Conservation (phyloP, 2,329 filamentous ascomycete species). For the Penicillium occitanis region DNA sequence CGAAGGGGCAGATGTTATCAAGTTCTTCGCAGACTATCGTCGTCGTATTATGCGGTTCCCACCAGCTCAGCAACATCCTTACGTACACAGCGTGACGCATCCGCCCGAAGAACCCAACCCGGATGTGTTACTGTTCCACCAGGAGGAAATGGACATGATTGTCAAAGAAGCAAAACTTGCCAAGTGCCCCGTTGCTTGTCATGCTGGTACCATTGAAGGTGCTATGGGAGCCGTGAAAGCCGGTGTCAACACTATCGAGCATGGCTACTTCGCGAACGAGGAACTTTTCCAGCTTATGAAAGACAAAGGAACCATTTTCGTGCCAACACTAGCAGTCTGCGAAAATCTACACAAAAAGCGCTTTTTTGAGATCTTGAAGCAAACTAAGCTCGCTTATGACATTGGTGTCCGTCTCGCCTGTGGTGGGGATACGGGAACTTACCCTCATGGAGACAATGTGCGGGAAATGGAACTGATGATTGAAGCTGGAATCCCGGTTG, state of each 20-base stretch:
- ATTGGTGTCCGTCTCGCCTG: background rate
- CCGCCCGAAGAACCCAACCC: constrained; percentile 37
- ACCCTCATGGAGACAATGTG: background rate
- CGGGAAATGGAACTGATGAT: constrained; percentile 54
- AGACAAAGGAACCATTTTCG: background rate
- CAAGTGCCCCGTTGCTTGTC: constrained; percentile 38
- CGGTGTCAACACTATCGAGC: background rate
- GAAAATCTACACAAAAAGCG: background rate
- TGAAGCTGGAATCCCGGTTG: constrained; percentile 52
- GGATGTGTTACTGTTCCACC: constrained; percentile 47
- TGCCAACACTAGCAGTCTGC: background rate
- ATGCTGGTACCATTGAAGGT: background rate
- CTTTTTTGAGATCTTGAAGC: background rate
- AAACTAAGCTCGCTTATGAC: background rate
- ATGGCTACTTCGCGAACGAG: background rate
- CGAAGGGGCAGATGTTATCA: background rate
- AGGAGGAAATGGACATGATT: constrained; percentile 54
- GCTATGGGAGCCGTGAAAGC: background rate
- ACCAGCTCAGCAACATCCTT: background rate
- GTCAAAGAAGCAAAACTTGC: constrained; percentile 49
- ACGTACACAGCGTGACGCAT: background rate
- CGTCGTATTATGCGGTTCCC: background rate
- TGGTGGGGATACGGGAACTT: background rate
- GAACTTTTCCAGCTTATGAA: background rate
- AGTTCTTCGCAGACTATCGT: background rate